Conservation (phyloP, 2,329 filamentous ascomycete species). For the Alternaria sp. region DNA sequence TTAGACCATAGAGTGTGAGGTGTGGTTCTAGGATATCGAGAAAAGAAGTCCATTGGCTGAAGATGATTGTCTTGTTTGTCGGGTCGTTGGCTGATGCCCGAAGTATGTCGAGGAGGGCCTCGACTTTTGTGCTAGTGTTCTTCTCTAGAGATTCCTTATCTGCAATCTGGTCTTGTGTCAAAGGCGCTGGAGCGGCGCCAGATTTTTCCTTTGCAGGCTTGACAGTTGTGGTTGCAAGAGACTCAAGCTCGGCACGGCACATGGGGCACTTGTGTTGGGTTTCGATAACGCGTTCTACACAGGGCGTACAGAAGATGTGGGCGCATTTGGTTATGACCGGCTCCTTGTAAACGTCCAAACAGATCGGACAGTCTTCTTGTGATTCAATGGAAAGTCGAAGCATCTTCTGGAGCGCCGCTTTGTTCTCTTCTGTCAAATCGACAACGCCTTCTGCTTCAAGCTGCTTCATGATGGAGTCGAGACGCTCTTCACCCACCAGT, state of each 20-base stretch:
- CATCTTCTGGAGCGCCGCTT: conserved; percentile 75
- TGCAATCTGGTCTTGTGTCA: conserved; percentile 50
- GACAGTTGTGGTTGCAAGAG: conserved; percentile 63
- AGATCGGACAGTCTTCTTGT: conserved; percentile 85
- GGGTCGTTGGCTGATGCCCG: conserved; percentile 70
- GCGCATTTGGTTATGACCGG: conserved; percentile 88
- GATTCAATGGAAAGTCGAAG: conserved; percentile 80
- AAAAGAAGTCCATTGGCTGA: conserved; percentile 81
- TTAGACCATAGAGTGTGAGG: conserved; percentile 67
- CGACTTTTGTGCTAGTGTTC: conserved; percentile 79
- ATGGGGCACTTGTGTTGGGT: conserved; percentile 84
- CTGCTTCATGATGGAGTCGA: conserved; percentile 75
- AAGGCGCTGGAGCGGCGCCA: conserved; percentile 23
- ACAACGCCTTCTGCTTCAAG: conserved; percentile 75
- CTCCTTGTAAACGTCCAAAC: conserved; percentile 74
- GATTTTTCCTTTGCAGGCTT: conserved; percentile 67
- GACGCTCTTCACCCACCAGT: conserved; percentile 73
- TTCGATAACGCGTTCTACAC: conserved; percentile 78
- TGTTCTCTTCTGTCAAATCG: conserved; percentile 75
- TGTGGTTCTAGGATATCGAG: conserved; percentile 76
- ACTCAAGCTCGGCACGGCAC: conserved; percentile 74
- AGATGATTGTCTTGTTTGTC: conserved; percentile 74
- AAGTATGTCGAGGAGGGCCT: conserved; percentile 79
- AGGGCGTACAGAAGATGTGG: conserved; percentile 78
- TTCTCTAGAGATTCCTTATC: conserved; percentile 63